Evolutionary conservation across 148 eudicot genomes (phyloP).

Genomic region (Nyssa sinensis): DNA sequence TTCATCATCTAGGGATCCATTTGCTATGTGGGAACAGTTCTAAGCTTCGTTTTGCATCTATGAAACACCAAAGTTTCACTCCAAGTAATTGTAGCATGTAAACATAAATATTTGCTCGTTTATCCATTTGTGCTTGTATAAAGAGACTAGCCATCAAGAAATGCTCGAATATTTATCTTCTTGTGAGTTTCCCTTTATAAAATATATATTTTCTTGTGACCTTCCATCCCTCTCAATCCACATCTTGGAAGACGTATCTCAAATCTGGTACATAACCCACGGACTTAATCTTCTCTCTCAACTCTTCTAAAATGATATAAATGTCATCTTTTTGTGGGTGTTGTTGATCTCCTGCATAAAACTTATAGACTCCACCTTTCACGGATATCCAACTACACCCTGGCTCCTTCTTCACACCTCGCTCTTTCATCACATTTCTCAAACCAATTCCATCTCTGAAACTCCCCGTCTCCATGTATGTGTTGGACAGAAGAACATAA

Average conservation of each 20-base stretch:
- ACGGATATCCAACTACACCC: slow-evolving; percentile 29
- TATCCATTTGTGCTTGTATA: background rate
- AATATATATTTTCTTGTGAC: background rate
- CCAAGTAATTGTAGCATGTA: background rate
- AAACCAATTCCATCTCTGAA: slow-evolving; percentile 15
- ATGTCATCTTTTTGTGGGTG: no score
- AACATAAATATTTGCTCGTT: no score
- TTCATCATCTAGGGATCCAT: slow-evolving; percentile 1
- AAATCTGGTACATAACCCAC: no score
- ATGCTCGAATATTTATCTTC: background rate
- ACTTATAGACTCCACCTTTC: slow-evolving; percentile 19
- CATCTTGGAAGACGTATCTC: no score
- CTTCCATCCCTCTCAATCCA: background rate
- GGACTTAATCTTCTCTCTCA: no score
- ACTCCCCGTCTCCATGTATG: no score
- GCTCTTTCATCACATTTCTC: slow-evolving; percentile 26
- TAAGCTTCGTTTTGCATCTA: slow-evolving; percentile 3
- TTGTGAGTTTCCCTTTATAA: background rate
- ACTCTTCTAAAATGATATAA: no score
- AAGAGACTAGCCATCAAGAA: background rate
- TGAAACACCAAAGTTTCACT: background rate
- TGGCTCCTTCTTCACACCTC: slow-evolving; percentile 30
- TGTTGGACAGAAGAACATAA: no score
- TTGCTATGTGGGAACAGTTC: background rate
- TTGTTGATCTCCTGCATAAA: slow-evolving; percentile 23